phyloP scores from a whole-genome alignment of 2,329 filamentous ascomycete genomes.

The Scytalidium sp. region DNA sequence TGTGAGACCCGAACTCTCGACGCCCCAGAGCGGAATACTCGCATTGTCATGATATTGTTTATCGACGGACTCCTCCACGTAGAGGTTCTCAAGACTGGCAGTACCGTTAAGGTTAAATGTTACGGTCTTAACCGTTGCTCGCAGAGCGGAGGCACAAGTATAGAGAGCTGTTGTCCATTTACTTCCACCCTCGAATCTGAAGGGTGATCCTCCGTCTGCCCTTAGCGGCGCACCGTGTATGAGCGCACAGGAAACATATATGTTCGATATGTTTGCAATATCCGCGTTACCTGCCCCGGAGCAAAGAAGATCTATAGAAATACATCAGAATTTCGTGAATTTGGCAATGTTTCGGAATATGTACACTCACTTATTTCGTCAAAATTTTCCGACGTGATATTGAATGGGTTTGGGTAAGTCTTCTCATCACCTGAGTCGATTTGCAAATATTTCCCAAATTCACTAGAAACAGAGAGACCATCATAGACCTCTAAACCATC shows the following conservation, averaged over 20 bases:
- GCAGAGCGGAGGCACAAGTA: slow-evolving; percentile 37
- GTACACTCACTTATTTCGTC: slow-evolving; percentile 15
- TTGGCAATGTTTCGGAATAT: neutral
- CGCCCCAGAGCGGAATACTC: slow-evolving; percentile 32
- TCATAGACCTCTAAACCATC: slow-evolving; percentile 2
- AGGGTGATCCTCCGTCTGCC: slow-evolving; percentile 28
- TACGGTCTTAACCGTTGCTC: slow-evolving; percentile 43
- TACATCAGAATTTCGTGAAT: slow-evolving; percentile 2
- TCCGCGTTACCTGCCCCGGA: slow-evolving; percentile 27
- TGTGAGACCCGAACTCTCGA: slow-evolving; percentile 30
- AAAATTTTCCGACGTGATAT: slow-evolving; percentile 24
- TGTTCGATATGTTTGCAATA: slow-evolving; percentile 39
- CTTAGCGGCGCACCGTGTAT: slow-evolving; percentile 36
- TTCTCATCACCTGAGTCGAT: neutral
- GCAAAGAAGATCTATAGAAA: slow-evolving; percentile 21
- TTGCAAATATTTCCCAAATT: slow-evolving; percentile 5
- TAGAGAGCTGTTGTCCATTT: slow-evolving; percentile 41
- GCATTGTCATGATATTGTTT: slow-evolving; percentile 25
- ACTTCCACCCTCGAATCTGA: slow-evolving; percentile 37
- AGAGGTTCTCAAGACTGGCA: slow-evolving; percentile 29
- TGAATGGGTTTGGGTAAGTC: slow-evolving; percentile 29
- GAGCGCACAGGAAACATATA: slow-evolving; percentile 36
- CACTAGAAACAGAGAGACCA: slow-evolving; percentile 5
- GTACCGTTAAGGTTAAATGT: slow-evolving; percentile 41
- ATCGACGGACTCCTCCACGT: slow-evolving; percentile 29